A percentile compares a stretch with the other conserved stretches of the same genome.
Conservation (phyloP, 2,329 filamentous ascomycete genomes). For the Cladosporium sp. region DNA sequence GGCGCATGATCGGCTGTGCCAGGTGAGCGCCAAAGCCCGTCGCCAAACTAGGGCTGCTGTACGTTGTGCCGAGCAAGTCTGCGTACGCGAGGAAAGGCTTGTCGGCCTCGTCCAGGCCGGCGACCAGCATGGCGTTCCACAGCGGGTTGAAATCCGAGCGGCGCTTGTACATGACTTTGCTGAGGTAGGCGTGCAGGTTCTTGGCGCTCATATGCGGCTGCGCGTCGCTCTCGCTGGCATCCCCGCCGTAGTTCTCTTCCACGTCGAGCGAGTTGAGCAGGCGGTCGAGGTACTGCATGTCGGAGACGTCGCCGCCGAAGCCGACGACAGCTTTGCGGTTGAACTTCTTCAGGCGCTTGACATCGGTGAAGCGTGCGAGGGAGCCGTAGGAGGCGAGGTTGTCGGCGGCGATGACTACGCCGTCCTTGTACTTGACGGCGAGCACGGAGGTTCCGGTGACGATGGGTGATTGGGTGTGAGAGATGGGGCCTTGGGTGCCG, state of each 20-base stretch:
- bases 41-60: conserved; percentile 80
- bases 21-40: conserved; percentile 93
- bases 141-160: conserved; percentile 94
- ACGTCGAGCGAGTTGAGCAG: conserved; percentile 84
- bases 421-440: conserved; percentile 92
- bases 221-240: conserved; percentile 59
- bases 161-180: conserved; percentile 93
- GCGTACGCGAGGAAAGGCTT: conserved; percentile 89
- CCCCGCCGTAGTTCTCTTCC: conserved; percentile 76
- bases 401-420: conserved; percentile 94
- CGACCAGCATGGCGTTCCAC: conserved; percentile 94
- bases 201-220: conserved; percentile 74
- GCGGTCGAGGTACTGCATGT: conserved; percentile 98
- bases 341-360: conserved; percentile 91
- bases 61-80: conserved; percentile 91
- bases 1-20: conserved; percentile 86
- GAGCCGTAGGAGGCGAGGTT: conserved; percentile 98
- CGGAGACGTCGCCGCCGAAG: conserved; percentile 94
- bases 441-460: conserved; percentile 97
- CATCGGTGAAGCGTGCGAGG: conserved; percentile 88
- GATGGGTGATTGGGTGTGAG: conserved; percentile 87
- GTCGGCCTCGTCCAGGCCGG: conserved; percentile 75
- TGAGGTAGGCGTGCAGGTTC: conserved; percentile 94
- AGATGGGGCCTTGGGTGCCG: conserved; percentile 57
- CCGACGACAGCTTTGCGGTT: conserved; percentile 81